Conservation (phyloP, 169 alveolate genomes). For the Cryptosporidium parvum region DNA sequence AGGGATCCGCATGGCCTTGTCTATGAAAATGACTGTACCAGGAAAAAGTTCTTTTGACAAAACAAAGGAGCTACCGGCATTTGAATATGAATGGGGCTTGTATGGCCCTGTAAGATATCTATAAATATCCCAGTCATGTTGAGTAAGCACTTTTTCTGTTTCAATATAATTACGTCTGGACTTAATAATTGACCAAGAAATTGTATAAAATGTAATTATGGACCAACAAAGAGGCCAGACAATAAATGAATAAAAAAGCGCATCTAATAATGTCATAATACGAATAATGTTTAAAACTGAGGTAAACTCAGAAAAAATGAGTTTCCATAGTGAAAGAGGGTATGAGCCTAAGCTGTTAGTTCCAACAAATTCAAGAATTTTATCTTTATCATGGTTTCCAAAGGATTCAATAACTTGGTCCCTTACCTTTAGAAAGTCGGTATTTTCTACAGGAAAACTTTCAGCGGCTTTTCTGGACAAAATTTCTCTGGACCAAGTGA, state of each 20-base stretch:
- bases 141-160: conserved; percentile 13
- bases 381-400: conserved; percentile 19
- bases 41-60: conserved; percentile 83
- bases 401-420: not conserved
- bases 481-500: conserved; percentile 60
- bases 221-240: conserved; percentile 76
- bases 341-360: conserved; percentile 7
- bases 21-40: conserved; percentile 85
- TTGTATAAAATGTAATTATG: conserved; percentile 32
- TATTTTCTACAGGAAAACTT: not conserved
- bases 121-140: conserved; percentile 28
- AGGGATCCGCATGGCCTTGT: conserved; percentile 84
- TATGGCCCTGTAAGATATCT: conserved; percentile 11
- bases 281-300: conserved; percentile 26
- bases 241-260: conserved; percentile 58
- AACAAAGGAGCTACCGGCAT: not conserved
- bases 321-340: not conserved
- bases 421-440: not conserved
- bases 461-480: conserved; percentile 1
- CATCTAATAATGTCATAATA: conserved; percentile 34
- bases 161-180: conserved; percentile 5
- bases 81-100: not conserved
- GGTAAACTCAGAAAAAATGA: conserved; percentile 16
- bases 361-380: conserved; percentile 51
- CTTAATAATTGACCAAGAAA: conserved; percentile 34